A percentile compares a stretch with the other conserved stretches of the same genome.
Evolutionary conservation across 2,329 filamentous ascomycete genomes (phyloP).

Genomic region (Verticillium dahliae): DNA sequence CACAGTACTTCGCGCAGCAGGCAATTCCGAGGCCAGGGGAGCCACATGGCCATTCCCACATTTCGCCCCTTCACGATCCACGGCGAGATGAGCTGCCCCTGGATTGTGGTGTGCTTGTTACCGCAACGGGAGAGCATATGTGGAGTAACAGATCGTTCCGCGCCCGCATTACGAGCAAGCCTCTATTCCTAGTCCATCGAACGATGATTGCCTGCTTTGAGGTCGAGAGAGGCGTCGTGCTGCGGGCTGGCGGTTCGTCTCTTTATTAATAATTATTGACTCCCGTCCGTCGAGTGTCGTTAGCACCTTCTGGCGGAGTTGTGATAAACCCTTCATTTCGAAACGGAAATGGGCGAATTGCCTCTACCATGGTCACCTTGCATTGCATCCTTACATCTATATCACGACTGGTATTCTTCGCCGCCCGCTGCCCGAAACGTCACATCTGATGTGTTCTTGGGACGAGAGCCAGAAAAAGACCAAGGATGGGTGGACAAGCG

Average conservation of each 20-base stretch:
- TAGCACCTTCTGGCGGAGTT: background rate
- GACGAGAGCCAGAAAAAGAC: background rate
- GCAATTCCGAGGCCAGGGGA: background rate
- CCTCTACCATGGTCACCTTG: background rate
- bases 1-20: background rate
- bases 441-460: background rate
- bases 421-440: background rate
- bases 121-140: background rate
- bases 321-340: background rate
- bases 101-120: background rate
- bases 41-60: background rate
- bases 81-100: background rate
- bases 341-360: background rate
- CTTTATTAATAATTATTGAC: background rate
- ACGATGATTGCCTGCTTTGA: background rate
- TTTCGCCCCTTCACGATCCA: background rate
- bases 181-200: background rate
- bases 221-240: background rate
- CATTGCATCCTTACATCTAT: background rate
- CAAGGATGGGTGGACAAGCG: background rate
- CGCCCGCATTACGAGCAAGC: background rate
- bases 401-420: background rate
- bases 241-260: background rate
- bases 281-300: background rate
- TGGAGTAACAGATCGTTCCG: background rate